These are phyloP conservation scores for Tremellales sp. DNA, from an alignment of 1,284 basidiomycete species.

Conservation along the genomic window DNA sequence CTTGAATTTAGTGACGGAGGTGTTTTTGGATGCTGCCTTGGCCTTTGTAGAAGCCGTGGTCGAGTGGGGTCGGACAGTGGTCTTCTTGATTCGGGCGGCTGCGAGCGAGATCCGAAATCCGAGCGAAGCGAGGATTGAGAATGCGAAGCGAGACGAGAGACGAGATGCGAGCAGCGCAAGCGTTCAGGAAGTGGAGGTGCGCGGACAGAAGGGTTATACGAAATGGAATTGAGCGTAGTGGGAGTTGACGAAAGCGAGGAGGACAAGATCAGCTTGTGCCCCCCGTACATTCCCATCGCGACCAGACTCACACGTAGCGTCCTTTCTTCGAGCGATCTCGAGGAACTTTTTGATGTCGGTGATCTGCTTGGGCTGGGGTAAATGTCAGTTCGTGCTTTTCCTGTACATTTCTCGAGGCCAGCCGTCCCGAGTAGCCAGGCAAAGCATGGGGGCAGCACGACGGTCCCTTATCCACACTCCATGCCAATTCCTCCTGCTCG, in stretches of 20 bases:
- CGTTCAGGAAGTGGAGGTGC: not conserved
- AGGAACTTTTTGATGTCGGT: constrained; percentile 99
- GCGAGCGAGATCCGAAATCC: constrained; percentile 16
- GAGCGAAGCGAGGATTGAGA: constrained; percentile 14
- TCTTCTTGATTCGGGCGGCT: constrained; percentile 98
- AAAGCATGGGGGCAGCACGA: not conserved
- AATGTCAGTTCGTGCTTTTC: constrained; percentile 7
- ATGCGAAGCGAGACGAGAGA: not conserved
- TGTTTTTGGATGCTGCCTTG: constrained; percentile 56
- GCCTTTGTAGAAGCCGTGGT: constrained; percentile 41
- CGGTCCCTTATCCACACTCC: too few relatives aligned
- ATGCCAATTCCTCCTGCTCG: not conserved
- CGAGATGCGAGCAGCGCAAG: not conserved
- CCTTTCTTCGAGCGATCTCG: constrained; percentile 80
- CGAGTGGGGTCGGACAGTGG: constrained; percentile 53
- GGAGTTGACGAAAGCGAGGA: too few relatives aligned
- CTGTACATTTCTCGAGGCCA: too few relatives aligned
- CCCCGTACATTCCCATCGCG: not conserved
- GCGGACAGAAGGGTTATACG: not conserved
- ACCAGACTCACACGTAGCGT: constrained; percentile 54
- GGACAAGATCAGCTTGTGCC: not conserved
- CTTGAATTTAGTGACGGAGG: constrained; percentile 96
- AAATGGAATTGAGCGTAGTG: not conserved
- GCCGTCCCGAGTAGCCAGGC: not conserved
- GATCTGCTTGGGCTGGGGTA: constrained; percentile 91